Base-by-base conservation (phyloP, 495 filamentous ascomycete species). In the Neurospora sublineolata region DNA sequence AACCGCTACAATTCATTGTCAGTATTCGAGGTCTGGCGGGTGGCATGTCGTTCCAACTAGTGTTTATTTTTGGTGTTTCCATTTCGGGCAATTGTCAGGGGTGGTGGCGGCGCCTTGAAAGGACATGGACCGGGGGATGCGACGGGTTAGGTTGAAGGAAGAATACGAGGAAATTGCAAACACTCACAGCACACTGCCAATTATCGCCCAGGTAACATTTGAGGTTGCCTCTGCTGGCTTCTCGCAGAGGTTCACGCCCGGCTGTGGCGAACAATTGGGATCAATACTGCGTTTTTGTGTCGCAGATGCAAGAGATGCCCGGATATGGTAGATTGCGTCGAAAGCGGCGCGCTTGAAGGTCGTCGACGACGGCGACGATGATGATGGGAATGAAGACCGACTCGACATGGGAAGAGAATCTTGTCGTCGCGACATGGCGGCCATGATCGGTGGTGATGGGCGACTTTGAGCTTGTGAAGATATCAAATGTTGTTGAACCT, bases 101-200 rank as follows among this genome's bases (percentile, higher is more conserved):
- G 52, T 60, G 52, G 52, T 18, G 52, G 52, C 44, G 44, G 52
- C 52, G 23, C 52, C 52, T 60, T 60, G 12, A 30, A 33, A 60
- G 23, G 52, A 33, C 52, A 30, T 60, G 0, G 52, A 30, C 27
- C 52, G 52, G 52, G 52, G 20, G 23, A 30, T 58, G 23, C 23
- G 20, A 58, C 46, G 23, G 44, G 11, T 60, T 16, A 60, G 23
- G 52, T 30, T 27, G 23, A 30, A 60, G 12, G 3, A 60, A 60
- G 6, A 9, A 60, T 60, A 30, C 23, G 23, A 60, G 12, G 6
- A 30, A 60, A 60, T 1, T 6, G 16, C 12, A 33, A 60, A 60
- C 52, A 71, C 78, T 75, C 68, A 79, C 78, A 79, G 7, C 4
- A 75, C 68, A 33, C 42, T 60, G 42, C 78, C 78, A 6, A 79